Evolutionary conservation across 2,329 filamentous ascomycete species (phyloP).

Genomic region (Cladosporium phlei): DNA sequence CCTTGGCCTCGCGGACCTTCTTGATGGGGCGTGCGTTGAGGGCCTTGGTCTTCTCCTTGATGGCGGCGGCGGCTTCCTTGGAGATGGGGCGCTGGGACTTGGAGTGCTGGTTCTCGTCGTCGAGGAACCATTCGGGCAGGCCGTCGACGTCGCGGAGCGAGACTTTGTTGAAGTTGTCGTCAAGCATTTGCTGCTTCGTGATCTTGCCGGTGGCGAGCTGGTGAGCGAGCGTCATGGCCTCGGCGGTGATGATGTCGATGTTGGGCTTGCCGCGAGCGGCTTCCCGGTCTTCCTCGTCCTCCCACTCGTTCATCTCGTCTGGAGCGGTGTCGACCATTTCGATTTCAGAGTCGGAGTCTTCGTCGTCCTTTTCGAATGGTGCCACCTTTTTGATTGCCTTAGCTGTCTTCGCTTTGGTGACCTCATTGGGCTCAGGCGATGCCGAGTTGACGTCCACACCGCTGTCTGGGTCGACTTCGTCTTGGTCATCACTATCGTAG

Average conservation of each 20-base stretch:
- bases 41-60: constrained; percentile 89
- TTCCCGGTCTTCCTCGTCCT: constrained; percentile 35
- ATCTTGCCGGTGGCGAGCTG: constrained; percentile 82
- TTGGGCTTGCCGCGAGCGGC: constrained; percentile 56
- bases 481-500: constrained; percentile 50
- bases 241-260: constrained; percentile 98
- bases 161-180: constrained; percentile 91
- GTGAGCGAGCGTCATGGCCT: constrained; percentile 96
- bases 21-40: constrained; percentile 97
- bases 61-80: constrained; percentile 81
- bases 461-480: constrained; percentile 36
- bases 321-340: constrained; percentile 30
- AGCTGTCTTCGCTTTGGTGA: constrained; percentile 1
- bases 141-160: constrained; percentile 87
- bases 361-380: constrained; percentile 19
- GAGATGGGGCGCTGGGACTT: constrained; percentile 83
- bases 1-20: constrained; percentile 95
- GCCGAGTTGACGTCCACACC: constrained; percentile 34
- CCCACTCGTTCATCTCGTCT: constrained; percentile 29
- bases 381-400: constrained; percentile 18
- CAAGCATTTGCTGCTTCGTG: constrained; percentile 71
- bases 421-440: constrained; percentile 23
- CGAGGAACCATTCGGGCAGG: constrained; percentile 94
- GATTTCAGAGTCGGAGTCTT: constrained; percentile 24
- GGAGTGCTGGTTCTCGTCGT: constrained; percentile 83